phyloP scores from a whole-genome alignment of 1,284 basidiomycete genomes.

The Ustilago tritici region DNA sequence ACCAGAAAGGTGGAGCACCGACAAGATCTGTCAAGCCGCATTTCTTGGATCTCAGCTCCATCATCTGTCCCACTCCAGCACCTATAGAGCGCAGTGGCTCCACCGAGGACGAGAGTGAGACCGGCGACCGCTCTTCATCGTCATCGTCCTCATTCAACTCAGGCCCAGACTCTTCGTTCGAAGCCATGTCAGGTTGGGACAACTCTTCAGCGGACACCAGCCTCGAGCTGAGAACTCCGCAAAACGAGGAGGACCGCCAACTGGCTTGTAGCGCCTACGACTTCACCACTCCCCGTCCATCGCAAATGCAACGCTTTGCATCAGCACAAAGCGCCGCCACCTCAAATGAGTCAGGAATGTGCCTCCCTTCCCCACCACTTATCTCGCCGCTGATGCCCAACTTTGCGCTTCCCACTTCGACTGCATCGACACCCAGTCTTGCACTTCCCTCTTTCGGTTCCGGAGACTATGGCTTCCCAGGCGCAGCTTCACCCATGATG shows the following conservation, averaged over 20 bases:
- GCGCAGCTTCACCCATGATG: conserved; percentile 7
- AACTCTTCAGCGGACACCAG: conserved; percentile 35
- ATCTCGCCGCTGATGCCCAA: conserved; percentile 45
- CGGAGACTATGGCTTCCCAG: conserved; percentile 26
- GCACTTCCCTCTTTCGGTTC: conserved; percentile 10
- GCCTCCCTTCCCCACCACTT: conserved; percentile 38
- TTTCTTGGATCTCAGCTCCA: conserved; percentile 50
- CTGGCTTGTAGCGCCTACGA: conserved; percentile 31
- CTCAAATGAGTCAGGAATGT: conserved; percentile 15
- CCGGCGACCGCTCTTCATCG: conserved; percentile 31
- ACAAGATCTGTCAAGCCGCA: conserved; percentile 35
- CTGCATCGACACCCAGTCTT: conserved; percentile 30
- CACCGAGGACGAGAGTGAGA: conserved; percentile 30
- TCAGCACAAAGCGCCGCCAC: conserved; percentile 21
- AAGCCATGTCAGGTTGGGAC: conserved; percentile 45
- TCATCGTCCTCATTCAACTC: conserved; percentile 36
- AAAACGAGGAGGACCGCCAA: conserved; percentile 38
- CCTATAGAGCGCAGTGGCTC: conserved; percentile 4
- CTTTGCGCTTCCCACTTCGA: conserved; percentile 32
- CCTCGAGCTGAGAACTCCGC: conserved; percentile 39
- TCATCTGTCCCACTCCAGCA: conserved; percentile 42
- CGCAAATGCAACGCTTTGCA: conserved; percentile 46
- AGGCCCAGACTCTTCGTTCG: conserved; percentile 35
- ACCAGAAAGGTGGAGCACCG: conserved; percentile 4
- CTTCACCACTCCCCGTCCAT: conserved; percentile 40